These are phyloP conservation scores for Boletus vermiculosoides DNA, from an alignment of 768 basidiomycete species.

Conservation along the genomic window DNA sequence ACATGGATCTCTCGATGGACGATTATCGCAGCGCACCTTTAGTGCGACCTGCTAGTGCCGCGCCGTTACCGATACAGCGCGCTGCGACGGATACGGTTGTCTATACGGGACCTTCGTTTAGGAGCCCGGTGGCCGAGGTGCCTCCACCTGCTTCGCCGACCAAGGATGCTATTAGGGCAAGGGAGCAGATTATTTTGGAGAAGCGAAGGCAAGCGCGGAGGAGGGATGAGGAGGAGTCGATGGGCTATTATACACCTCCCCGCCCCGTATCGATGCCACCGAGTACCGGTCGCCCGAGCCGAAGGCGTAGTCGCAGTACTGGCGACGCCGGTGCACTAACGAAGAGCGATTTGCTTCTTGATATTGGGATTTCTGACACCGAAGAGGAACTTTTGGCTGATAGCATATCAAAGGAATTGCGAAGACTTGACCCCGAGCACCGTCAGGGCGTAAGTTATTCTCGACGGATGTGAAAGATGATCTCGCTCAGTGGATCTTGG, in stretches of 20 bases:
- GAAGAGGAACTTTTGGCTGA: slow-evolving; percentile 59
- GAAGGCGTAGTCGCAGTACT: slow-evolving; percentile 75
- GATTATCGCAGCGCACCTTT: slow-evolving; percentile 24
- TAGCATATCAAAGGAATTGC: slow-evolving; percentile 72
- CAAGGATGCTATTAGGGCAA: slow-evolving; percentile 63
- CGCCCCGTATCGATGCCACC: slow-evolving; percentile 26
- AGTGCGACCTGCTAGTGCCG: slow-evolving; percentile 2
- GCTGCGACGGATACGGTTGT: slow-evolving; percentile 51
- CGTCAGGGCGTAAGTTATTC: slow-evolving; percentile 23
- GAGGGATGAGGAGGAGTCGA: slow-evolving; percentile 47
- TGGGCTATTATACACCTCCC: slow-evolving; percentile 35
- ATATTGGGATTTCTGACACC: slow-evolving; percentile 38
- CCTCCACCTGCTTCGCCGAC: slow-evolving; percentile 48
- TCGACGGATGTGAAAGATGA: neutral
- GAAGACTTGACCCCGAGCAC: slow-evolving; percentile 46
- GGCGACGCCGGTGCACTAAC: slow-evolving; percentile 60
- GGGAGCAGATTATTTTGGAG: slow-evolving; percentile 70
- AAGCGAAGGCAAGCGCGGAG: slow-evolving; percentile 63
- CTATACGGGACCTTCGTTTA: slow-evolving; percentile 31
- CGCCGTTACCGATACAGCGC: slow-evolving; percentile 41
- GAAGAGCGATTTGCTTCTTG: slow-evolving; percentile 35
- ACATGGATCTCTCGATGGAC: slow-evolving; percentile 30
- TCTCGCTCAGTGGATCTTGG: slow-evolving; percentile 5
- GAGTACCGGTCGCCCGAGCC: slow-evolving; percentile 47
- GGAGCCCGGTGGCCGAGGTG: slow-evolving; percentile 31